Evolutionary conservation across 2,329 filamentous ascomycete genomes (phyloP), one percentile per base, ranked within the genome.

Genomic region (Fusarium gaditjirri): DNA sequence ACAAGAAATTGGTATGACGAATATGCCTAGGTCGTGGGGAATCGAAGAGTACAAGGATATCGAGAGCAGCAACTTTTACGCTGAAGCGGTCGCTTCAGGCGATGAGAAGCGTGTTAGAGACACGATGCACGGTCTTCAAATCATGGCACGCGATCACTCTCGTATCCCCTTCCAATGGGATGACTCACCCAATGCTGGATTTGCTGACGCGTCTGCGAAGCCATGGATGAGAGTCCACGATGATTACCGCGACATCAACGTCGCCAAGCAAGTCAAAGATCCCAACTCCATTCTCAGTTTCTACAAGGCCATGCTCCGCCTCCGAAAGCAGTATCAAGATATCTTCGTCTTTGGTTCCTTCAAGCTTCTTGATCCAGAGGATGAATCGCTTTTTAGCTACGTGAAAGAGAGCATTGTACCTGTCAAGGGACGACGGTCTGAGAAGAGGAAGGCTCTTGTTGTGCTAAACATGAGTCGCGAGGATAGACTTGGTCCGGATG

Each of bases 161-260:
- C 83, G 91, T 1, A 86, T 90, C 4, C 91, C 91, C 0, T 88
- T 93, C 77, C 90, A 91, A 57, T 94, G 92, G 92, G 85, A 87
- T 56, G 83, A 80, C 3, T 81, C 83, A 0, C 80, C 85, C 0
- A 86, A 92, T 67, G 89, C 88, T 0, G 91, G 92, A 0, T 93
- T 94, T 78, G 87, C 89, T 0, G 73, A 76, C 19, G 71, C 63
- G 0, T 71, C 62, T 0, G 77, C 76, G 1, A 85, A 84, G 70
- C 89, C 91, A 0, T 93, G 91, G 91, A 93, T 93, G 89, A 84
- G 88, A 4, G 86, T 90, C 3, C 90, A 92, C 72, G 88, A 91
- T 25, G 83, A 86, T 35, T 90, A 88, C 73, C 73, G 73, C 5
- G 76, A 81, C 4, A 84, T 90, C 75, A 93, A 93, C 64, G 90